Base-by-base conservation (phyloP, 148 eudicot species). In the Chenopodium album region DNA sequence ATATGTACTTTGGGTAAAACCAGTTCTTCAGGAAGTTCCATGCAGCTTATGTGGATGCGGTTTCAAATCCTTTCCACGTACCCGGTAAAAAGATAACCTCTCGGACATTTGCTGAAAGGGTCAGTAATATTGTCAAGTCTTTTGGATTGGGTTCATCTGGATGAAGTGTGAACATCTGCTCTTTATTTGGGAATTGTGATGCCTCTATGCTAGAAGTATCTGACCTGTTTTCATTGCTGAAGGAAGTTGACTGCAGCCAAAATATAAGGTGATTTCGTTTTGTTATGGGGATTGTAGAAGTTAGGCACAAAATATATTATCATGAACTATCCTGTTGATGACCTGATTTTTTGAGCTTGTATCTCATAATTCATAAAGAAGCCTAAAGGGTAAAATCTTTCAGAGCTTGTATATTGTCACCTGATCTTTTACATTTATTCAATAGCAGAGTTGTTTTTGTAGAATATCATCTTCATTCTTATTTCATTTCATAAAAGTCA, bases 61-160 rank as follows among this genome's bases (percentile, higher is more conserved):
- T 97, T 66, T 94, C 99, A 69, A 97, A 97, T 83, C 99, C 99
- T 82, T 97, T 97, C 85, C 98, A 97, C 70, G 92, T 94, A 74
- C 99, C 97, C 4, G 99, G 99, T 31, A 97, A 97, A 85, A 97
- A 97, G 93, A 97, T 97, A 81, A 97, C 97, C 52, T 97, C 98
- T 73, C 91, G 76, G 78, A 90, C 86, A 12, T 97, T 97, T 85
- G 97, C 96, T 48, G 97, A 87, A 81, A 90, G 92, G 60, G 98
- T 97, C 47, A 90, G 90, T 77, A 86, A 80, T 68, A 92, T 97
- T 79, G 98, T 97, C 65, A 94, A 92, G 89, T 92, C 98, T 60
- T 93, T 97, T 82, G 97, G 95, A n/a, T 86, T 91, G 85, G 91
- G 89, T 85, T 85, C 95, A 73, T 83, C 91, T 82, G 88, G 91